Conservation (phyloP, 2,329 filamentous ascomycete genomes). For the Fusarium sp. region DNA sequence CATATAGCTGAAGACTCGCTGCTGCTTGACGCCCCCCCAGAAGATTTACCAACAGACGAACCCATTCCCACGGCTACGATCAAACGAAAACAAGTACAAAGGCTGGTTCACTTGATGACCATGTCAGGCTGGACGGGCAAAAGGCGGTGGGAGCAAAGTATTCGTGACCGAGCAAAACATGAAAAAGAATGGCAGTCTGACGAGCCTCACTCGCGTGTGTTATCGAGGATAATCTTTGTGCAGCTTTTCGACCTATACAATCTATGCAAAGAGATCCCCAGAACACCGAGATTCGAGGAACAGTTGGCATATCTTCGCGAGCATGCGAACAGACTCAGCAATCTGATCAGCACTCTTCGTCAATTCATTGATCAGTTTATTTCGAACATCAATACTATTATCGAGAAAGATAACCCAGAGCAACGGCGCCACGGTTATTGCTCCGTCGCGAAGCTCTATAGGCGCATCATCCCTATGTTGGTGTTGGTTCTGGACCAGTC, state of each 20-base stretch:
- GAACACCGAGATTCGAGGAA: constrained; percentile 10
- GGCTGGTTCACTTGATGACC: constrained; percentile 23
- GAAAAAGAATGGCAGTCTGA: constrained; percentile 5
- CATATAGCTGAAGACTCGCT: constrained; percentile 37
- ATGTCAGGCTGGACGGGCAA: constrained; percentile 22
- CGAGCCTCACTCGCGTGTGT: not conserved
- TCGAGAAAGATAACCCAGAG: not conserved
- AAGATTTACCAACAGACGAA: constrained; percentile 9
- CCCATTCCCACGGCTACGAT: constrained; percentile 18
- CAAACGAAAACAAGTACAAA: constrained; percentile 13
- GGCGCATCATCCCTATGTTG: constrained; percentile 48
- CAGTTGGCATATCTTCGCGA: constrained; percentile 37
- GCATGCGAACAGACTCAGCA: constrained; percentile 8
- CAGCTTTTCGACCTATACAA: constrained; percentile 28
- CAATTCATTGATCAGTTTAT: constrained; percentile 19
- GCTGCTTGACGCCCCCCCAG: constrained; percentile 30
- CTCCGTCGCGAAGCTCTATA: constrained; percentile 28
- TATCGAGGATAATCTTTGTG: constrained; percentile 31
- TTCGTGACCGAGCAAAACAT: constrained; percentile 8
- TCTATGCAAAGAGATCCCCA: constrained; percentile 36
- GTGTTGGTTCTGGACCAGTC: constrained; percentile 42
- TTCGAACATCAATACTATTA: constrained; percentile 15
- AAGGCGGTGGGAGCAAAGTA: constrained; percentile 26
- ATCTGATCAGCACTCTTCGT: constrained; percentile 25
- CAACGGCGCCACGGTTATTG: not conserved